Evolutionary conservation across 2,329 filamentous ascomycete species (phyloP).

Genomic region (Aspergillus sp.): DNA sequence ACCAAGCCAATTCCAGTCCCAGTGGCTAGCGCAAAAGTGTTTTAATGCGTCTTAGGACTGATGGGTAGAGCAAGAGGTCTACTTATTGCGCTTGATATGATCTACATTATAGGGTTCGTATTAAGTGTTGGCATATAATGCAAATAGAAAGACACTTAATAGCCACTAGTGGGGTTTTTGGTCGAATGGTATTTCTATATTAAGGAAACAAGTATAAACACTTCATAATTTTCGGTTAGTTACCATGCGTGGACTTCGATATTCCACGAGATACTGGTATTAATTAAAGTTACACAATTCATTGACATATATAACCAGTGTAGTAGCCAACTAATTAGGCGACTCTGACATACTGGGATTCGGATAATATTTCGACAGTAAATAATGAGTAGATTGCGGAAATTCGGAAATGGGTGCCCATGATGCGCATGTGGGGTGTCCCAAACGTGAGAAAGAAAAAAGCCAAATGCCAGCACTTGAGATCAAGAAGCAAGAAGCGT

Average conservation of each 20-base stretch:
- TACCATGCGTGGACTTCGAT: not conserved
- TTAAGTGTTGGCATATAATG: too few species aligned
- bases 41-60: too few species aligned
- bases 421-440: not conserved
- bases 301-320: not conserved
- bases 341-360: not conserved
- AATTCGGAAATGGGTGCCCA: not conserved
- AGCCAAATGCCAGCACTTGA: constrained; percentile 12
- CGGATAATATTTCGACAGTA: not conserved
- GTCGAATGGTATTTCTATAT: too few species aligned
- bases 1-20: too few species aligned
- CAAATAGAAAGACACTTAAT: too few species aligned
- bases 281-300: not conserved
- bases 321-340: not conserved
- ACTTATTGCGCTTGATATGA: too few species aligned
- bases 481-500: not conserved
- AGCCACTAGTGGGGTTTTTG: too few species aligned
- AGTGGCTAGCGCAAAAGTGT: too few species aligned
- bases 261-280: not conserved
- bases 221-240: not conserved
- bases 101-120: too few species aligned
- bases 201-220: too few species aligned
- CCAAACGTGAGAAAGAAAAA: not conserved
- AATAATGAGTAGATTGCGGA: not conserved
- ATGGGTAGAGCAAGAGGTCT: too few species aligned